These are phyloP conservation scores for Aspergillus kassunensis DNA, from an alignment of 495 filamentous ascomycete genomes.

Conservation along the genomic window DNA sequence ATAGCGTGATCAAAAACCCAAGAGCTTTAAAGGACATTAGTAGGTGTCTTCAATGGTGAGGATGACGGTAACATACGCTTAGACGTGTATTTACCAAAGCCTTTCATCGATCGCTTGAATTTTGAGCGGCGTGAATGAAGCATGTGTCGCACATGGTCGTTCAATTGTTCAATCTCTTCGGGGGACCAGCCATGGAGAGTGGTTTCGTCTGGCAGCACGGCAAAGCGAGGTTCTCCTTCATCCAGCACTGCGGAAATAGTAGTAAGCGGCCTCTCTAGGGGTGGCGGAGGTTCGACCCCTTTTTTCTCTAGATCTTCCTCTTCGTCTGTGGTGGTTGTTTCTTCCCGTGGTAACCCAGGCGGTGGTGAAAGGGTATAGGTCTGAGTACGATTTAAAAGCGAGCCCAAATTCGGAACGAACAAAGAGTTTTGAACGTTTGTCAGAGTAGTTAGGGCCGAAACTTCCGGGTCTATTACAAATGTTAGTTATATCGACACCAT, in stretches of 20 bases:
- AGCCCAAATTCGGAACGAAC: slow-evolving; percentile 67
- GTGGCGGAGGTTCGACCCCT: slow-evolving; percentile 22
- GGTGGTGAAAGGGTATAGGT: slow-evolving; percentile 66
- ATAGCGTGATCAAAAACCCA: slow-evolving; percentile 72
- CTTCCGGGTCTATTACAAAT: slow-evolving; percentile 59
- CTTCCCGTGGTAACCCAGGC: slow-evolving; percentile 29
- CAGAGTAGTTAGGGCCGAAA: slow-evolving; percentile 66
- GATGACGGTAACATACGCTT: slow-evolving; percentile 46
- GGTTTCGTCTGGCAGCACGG: slow-evolving; percentile 52
- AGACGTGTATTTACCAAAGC: slow-evolving; percentile 69
- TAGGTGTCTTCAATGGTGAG: not conserved
- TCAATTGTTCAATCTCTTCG: slow-evolving; percentile 65
- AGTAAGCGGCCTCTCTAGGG: slow-evolving; percentile 27
- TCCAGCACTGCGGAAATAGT: slow-evolving; percentile 34
- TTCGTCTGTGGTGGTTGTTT: slow-evolving; percentile 30
- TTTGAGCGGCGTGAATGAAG: slow-evolving; percentile 71
- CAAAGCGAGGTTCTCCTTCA: slow-evolving; percentile 31
- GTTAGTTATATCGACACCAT: not conserved
- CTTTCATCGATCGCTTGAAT: slow-evolving; percentile 70
- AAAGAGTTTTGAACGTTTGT: slow-evolving; percentile 80
- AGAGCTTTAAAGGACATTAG: slow-evolving; percentile 42
- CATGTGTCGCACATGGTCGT: slow-evolving; percentile 80
- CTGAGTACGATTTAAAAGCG: slow-evolving; percentile 63
- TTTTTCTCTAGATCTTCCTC: slow-evolving; percentile 25
- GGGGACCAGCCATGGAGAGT: slow-evolving; percentile 64